Percentiles rank a stretch among this genome's conserved stretches.
Conservation (phyloP, 73 alveolate species). For the Tetrahymena elliotti region DNA sequence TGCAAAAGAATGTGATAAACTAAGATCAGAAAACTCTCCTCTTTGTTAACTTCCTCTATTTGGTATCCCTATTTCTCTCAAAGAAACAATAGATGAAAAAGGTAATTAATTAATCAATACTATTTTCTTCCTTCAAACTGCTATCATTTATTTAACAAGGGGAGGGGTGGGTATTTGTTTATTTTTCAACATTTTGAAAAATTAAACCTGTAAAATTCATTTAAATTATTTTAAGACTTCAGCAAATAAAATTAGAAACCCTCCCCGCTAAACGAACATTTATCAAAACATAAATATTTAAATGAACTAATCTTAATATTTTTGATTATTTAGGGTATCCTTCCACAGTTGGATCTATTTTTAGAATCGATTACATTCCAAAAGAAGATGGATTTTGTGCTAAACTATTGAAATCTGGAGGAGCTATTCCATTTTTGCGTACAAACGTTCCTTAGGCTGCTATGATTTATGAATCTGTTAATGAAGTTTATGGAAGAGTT, state of each 20-base stretch:
- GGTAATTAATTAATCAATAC: too few relatives aligned
- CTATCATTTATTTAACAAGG: too few relatives aligned
- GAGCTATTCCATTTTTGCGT: slow-evolving; percentile 56
- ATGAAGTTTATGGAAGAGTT: slow-evolving; percentile 49
- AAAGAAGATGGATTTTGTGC: slow-evolving; percentile 39
- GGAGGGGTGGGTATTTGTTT: too few relatives aligned
- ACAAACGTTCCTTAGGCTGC: slow-evolving; percentile 50
- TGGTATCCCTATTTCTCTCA: slow-evolving; percentile 73
- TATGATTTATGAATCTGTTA: slow-evolving; percentile 34
- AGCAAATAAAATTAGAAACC: too few relatives aligned
- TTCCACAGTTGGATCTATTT: slow-evolving; percentile 37
- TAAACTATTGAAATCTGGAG: slow-evolving; percentile 27
- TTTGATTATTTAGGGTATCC: slow-evolving; percentile 4
- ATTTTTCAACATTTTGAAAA: too few relatives aligned
- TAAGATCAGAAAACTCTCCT: background rate
- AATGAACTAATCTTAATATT: too few relatives aligned
- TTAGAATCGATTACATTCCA: background rate
- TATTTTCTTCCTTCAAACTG: too few relatives aligned
- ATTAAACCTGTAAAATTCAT: too few relatives aligned
- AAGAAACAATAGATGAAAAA: slow-evolving; percentile 42
- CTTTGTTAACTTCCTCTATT: slow-evolving; percentile 8
- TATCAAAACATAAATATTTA: too few relatives aligned
- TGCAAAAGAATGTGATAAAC: slow-evolving; percentile 15
- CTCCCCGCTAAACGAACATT: too few relatives aligned
- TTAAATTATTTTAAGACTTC: too few relatives aligned